Evolutionary conservation across 2,329 filamentous ascomycete species (phyloP), one percentile per base, ranked within the genome.

Genomic region (Sarocladiaceae sp.): DNA sequence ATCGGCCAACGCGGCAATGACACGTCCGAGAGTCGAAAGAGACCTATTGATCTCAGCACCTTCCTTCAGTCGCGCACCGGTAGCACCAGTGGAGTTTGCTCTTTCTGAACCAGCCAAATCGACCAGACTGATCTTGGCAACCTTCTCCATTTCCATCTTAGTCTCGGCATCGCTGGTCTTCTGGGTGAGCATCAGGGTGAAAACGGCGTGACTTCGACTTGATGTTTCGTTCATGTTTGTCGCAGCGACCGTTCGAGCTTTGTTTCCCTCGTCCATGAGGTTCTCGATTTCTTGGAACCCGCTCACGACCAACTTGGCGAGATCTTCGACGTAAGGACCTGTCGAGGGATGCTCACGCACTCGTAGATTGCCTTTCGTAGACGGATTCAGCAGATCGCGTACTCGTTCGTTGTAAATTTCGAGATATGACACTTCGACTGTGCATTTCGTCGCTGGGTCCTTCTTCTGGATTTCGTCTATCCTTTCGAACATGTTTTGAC

Each of bases 161-260:
- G 94, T 97, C 66, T 97, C 91, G 2, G 82, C 75, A 65, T 99
- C 94, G 65, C 88, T 87, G 55, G 89, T 85, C 69, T 97, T 97
- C 68, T 99, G 94, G 0, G 91, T 96, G 44, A 99, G 76, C 64
- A 93, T 97, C 51, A 99, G 77, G 18, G 95, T 99, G 67, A 99
- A 99, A 50, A 99, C 95, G 36, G 94, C 94, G 70, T 99, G 94
- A 66, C 93, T 97, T 76, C 94, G 87, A 80, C 91, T 96, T 55
- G 91, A 97, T 0, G 95, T 99, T 71, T 97, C 94, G 77, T 99
- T 99, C 94, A 99, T 99, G 79, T 97, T 99, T 35, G 94, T 99
- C 7, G 94, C 94, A 3, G 94, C 94, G 35, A 99, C 94, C 0
- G 94, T 99, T 76, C 94, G 82, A 29, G 94, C 94, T 72, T 99